These are phyloP conservation scores for Leptoxyphium fumago DNA, from an alignment of 2,329 filamentous ascomycete species.

Conservation along the genomic window DNA sequence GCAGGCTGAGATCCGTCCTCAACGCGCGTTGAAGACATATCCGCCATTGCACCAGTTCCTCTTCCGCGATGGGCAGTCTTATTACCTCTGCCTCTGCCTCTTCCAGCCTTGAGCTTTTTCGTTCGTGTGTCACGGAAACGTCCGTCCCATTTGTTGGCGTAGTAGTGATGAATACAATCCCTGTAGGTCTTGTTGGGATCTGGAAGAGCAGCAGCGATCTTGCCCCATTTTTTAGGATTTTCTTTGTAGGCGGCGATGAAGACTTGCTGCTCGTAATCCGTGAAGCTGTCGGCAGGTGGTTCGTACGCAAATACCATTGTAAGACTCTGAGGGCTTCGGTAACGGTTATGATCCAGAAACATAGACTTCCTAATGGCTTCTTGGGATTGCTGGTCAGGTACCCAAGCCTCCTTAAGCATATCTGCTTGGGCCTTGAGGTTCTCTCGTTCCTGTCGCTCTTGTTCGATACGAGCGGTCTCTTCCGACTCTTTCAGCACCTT, in stretches of 20 bases:
- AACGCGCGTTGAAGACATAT: slow-evolving; percentile 33
- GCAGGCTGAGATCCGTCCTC: slow-evolving; percentile 21
- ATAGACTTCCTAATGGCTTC: slow-evolving; percentile 43
- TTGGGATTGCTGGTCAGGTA: slow-evolving; percentile 53
- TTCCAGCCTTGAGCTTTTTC: slow-evolving; percentile 25
- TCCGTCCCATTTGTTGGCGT: slow-evolving; percentile 59
- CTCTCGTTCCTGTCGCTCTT: slow-evolving; percentile 36
- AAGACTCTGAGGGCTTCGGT: slow-evolving; percentile 49
- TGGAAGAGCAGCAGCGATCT: slow-evolving; percentile 50
- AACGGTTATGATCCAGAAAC: slow-evolving; percentile 52
- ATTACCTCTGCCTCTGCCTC: slow-evolving; percentile 32
- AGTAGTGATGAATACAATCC: slow-evolving; percentile 75
- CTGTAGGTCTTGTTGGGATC: slow-evolving; percentile 52
- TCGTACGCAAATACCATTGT: slow-evolving; percentile 58
- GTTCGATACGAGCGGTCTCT: slow-evolving; percentile 55
- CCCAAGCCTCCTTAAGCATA: slow-evolving; percentile 60
- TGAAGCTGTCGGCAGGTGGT: slow-evolving; percentile 61
- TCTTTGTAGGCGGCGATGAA: slow-evolving; percentile 66
- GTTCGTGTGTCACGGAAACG: slow-evolving; percentile 65
- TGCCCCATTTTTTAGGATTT: slow-evolving; percentile 69
- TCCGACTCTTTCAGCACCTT: slow-evolving; percentile 58
- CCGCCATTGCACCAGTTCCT: slow-evolving; percentile 47
- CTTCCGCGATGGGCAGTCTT: slow-evolving; percentile 26
- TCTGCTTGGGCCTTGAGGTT: slow-evolving; percentile 56
- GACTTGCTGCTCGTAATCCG: slow-evolving; percentile 49